Evolutionary conservation across 805 yeast genomes (phyloP).

Genomic region (Zygotorulaspora sp.): DNA sequence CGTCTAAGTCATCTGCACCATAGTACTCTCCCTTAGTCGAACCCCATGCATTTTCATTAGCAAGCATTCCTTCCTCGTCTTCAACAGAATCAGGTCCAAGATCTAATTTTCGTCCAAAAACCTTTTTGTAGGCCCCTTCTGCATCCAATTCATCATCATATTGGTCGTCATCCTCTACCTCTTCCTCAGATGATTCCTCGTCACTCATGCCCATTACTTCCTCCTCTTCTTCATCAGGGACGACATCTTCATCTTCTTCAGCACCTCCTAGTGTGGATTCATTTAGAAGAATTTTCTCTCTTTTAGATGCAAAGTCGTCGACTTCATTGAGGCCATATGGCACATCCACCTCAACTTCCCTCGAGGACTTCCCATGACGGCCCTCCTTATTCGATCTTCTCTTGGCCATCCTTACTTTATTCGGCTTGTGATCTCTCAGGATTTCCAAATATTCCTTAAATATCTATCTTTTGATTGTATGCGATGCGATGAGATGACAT

Average conservation of each 20-base stretch:
- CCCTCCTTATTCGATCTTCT: constrained; percentile 23
- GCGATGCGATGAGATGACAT: constrained; percentile 25
- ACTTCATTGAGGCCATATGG: constrained; percentile 57
- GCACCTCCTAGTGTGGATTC: constrained; percentile 47
- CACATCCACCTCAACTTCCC: constrained; percentile 27
- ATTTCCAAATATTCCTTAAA: too few relatives aligned
- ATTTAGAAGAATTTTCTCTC: constrained; percentile 53
- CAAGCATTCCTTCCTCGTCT: constrained; percentile 31
- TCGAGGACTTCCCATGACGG: neutral
- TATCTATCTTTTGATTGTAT: too few relatives aligned
- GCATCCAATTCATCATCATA: constrained; percentile 36
- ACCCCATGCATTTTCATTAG: constrained; percentile 47
- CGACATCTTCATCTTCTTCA: constrained; percentile 43
- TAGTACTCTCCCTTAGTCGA: constrained; percentile 42
- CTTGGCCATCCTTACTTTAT: constrained; percentile 8
- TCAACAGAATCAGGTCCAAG: constrained; percentile 29
- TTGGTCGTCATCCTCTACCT: constrained; percentile 34
- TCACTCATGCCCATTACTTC: constrained; percentile 48
- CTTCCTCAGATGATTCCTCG: constrained; percentile 38
- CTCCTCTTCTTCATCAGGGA: constrained; percentile 47
- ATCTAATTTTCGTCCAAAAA: constrained; percentile 34
- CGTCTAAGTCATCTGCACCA: constrained; percentile 50
- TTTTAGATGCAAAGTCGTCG: constrained; percentile 59
- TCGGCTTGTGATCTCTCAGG: too few relatives aligned
- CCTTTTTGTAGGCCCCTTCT: constrained; percentile 38